Percentiles rank a stretch among this genome's conserved stretches.
Evolutionary conservation across 2,329 filamentous ascomycete genomes (phyloP).

Genomic region (Pseudopithomyces chartarum): DNA sequence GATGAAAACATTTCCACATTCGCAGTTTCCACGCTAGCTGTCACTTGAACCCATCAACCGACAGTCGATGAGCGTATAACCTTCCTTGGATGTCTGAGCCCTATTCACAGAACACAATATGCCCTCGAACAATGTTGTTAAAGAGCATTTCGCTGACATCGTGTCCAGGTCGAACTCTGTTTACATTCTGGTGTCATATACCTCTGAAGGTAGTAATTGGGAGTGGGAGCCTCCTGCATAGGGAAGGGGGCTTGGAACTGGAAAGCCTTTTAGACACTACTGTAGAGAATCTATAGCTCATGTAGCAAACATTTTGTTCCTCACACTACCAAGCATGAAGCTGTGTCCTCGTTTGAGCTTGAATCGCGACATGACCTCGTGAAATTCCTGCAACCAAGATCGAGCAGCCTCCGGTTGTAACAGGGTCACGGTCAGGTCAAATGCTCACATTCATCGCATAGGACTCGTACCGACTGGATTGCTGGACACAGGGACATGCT

Average conservation of each 20-base stretch:
- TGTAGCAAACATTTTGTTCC: too few relatives aligned
- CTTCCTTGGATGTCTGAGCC: constrained; percentile 81
- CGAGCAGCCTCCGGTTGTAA: too few relatives aligned
- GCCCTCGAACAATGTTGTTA: constrained; percentile 11
- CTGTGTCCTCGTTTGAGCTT: too few relatives aligned
- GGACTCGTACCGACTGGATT: too few relatives aligned
- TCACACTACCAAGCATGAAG: too few relatives aligned
- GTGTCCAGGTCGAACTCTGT: background rate
- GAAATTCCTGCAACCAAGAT: too few relatives aligned
- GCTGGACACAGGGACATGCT: too few relatives aligned
- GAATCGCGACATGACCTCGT: too few relatives aligned
- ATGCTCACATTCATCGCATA: too few relatives aligned
- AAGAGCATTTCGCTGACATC: constrained; percentile 22
- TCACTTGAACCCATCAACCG: constrained; percentile 64
- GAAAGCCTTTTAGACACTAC: background rate
- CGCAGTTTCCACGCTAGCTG: constrained; percentile 88
- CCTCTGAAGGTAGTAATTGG: background rate
- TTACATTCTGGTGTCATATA: background rate
- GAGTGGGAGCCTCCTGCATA: background rate
- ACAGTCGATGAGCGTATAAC: constrained; percentile 67
- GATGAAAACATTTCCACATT: constrained; percentile 81
- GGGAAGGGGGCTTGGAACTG: too few relatives aligned
- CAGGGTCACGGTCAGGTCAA: too few relatives aligned
- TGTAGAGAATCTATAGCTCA: too few relatives aligned
- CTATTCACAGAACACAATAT: constrained; percentile 2